phyloP scores from a whole-genome alignment of 495 filamentous ascomycete genomes.

The Pyrenula massariospora region DNA sequence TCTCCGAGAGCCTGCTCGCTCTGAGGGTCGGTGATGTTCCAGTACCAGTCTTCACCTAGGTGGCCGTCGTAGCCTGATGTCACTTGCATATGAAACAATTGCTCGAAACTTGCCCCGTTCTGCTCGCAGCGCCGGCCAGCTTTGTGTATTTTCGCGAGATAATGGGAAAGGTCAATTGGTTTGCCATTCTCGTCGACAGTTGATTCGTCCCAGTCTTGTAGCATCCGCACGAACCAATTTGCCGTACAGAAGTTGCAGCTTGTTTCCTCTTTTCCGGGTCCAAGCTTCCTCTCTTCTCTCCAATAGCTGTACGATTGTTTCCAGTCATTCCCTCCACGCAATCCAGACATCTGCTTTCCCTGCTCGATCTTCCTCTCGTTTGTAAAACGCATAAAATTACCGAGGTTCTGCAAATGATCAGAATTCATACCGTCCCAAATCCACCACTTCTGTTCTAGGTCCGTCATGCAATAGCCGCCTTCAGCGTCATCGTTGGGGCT shows the following conservation, averaged over 20 bases:
- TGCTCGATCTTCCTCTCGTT: neutral
- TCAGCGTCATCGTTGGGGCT: neutral
- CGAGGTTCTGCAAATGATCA: neutral
- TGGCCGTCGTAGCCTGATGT: neutral
- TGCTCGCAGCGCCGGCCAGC: neutral
- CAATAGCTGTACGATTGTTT: neutral
- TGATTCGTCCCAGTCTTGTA: neutral
- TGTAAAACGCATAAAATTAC: neutral
- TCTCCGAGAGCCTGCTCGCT: neutral
- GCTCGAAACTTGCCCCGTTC: neutral
- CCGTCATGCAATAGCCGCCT: neutral
- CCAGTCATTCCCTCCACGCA: neutral
- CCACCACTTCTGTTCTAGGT: neutral
- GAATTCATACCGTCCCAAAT: neutral
- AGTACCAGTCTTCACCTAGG: neutral
- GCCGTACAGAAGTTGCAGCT: neutral
- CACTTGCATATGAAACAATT: neutral
- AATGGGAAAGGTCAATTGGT: neutral
- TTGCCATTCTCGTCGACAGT: neutral
- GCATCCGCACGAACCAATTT: neutral
- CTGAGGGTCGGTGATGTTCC: neutral
- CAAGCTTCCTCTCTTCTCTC: neutral
- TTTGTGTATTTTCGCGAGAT: neutral
- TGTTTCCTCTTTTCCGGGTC: neutral
- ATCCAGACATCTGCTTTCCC: neutral